A percentile compares a stretch with the other conserved stretches of the same genome.
These are phyloP conservation scores for Epichloe amarillans DNA, from an alignment of 2,329 filamentous ascomycete genomes.

Conservation along the genomic window DNA sequence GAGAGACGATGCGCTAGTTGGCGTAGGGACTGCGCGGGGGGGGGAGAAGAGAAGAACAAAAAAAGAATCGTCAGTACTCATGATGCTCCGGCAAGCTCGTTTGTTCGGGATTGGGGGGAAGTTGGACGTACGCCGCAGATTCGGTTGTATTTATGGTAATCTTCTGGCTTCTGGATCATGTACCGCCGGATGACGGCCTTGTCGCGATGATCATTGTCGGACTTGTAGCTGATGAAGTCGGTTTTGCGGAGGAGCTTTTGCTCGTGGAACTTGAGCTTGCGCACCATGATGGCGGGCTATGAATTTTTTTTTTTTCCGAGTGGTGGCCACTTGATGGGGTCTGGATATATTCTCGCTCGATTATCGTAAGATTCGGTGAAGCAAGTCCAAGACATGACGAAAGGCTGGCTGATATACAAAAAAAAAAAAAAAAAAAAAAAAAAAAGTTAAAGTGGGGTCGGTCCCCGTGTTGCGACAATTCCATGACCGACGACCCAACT, in stretches of 20 bases:
- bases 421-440: too few relatives aligned
- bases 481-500: too few relatives aligned
- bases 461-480: too few relatives aligned
- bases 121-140: constrained; percentile 49
- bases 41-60: background rate
- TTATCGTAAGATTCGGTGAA: too few relatives aligned
- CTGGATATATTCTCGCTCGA: too few relatives aligned
- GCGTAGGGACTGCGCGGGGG: constrained; percentile 52
- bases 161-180: constrained; percentile 77
- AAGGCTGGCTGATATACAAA: too few relatives aligned
- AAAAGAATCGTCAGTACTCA: background rate
- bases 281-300: constrained; percentile 51
- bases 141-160: constrained; percentile 58
- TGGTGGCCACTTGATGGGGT: background rate
- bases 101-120: background rate
- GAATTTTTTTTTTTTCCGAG: background rate
- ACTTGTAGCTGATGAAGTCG: constrained; percentile 90
- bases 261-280: constrained; percentile 95
- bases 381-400: too few relatives aligned
- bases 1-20: constrained; percentile 83
- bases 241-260: constrained; percentile 85
- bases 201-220: constrained; percentile 76
- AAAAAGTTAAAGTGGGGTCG: too few relatives aligned
- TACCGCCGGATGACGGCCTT: constrained; percentile 70
- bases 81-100: background rate